Evolutionary conservation across 805 yeast genomes (phyloP), one percentile per base, ranked within the genome.

Genomic region (Zygotorulaspora florentina): DNA sequence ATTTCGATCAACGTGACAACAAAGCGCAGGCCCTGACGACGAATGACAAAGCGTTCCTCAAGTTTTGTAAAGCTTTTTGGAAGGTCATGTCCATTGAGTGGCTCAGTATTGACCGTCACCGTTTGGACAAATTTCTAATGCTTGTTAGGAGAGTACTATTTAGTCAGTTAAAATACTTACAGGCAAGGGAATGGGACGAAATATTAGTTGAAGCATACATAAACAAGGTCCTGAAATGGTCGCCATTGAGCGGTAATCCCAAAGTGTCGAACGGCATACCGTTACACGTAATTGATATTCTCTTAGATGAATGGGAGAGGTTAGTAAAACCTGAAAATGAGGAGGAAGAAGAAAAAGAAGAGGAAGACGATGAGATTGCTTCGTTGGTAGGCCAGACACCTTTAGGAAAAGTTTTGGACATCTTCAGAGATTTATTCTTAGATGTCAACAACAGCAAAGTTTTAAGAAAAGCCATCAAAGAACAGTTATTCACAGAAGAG

Each of bases 81-180:
- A 68, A 67, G 23, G 77, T 91, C 13, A 77, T 89, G 57, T 70
- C 76, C 48, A 73, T 80, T 46, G 96, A 93, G 65, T 93, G 98
- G 98, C 74, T 79, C 42, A 72, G 73, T 7, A 76, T 93, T 44
- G 98, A 91, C 67, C 83, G 85, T 46, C 74, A 73, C 79, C 80
- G 99, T 69, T 63, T 90, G 44, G 96, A 93, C 67, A 93, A 93
- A 68, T 93, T 76, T 66, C 79, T 86, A 56, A 67, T 90, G 67
- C 70, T 93, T 55, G 76, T 90, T 52, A 81, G 99, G 73, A 75
- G 89, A 58, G 85, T 81, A 7, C 66, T 87, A 20, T 77, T 80
- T 51, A 83, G 80, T 57, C 80, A 77, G 54, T 71, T 93, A 54
- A 73, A 70, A 53, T 76, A 81, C 54, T 68, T 90, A 30, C 63